Evolutionary conservation across 805 yeast genomes (phyloP).

Genomic region (Zygosaccharomyces rouxii): DNA sequence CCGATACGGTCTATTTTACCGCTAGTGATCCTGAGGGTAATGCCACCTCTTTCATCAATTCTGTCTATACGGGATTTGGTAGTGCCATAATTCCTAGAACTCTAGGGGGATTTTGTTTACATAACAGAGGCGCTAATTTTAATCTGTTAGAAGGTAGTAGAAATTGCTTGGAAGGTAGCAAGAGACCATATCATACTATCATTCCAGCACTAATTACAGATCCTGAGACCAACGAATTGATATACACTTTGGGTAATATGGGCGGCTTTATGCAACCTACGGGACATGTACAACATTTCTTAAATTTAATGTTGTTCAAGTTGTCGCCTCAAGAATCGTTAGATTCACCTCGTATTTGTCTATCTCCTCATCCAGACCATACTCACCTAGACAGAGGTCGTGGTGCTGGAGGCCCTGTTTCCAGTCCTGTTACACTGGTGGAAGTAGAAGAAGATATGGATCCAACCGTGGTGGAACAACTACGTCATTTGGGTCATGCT

Average conservation of each 20-base stretch:
- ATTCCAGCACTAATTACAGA: conserved; percentile 76
- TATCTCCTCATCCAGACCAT: conserved; percentile 47
- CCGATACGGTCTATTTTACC: conserved; percentile 70
- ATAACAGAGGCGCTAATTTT: conserved; percentile 76
- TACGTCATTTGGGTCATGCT: conserved; percentile 54
- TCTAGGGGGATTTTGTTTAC: conserved; percentile 60
- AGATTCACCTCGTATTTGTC: conserved; percentile 70
- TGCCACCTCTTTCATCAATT: conserved; percentile 77
- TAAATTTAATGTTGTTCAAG: conserved; percentile 60
- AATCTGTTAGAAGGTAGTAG: conserved; percentile 51
- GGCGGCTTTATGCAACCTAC: conserved; percentile 88
- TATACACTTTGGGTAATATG: conserved; percentile 75
- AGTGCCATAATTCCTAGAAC: conserved; percentile 55
- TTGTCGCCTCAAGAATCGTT: conserved; percentile 68
- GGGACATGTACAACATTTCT: conserved; percentile 73
- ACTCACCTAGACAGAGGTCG: conserved; percentile 46
- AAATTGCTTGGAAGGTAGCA: conserved; percentile 62
- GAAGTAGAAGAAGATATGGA: conserved; percentile 61
- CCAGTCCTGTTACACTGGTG: conserved; percentile 55
- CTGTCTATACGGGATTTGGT: conserved; percentile 67
- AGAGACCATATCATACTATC: conserved; percentile 77
- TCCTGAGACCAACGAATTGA: conserved; percentile 36
- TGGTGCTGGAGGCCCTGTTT: conserved; percentile 63
- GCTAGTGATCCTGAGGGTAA: conserved; percentile 66
- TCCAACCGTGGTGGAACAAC: conserved; percentile 41